These are phyloP conservation scores for Ilex asprella DNA, from an alignment of 257 asterid species.

Conservation along the genomic window DNA sequence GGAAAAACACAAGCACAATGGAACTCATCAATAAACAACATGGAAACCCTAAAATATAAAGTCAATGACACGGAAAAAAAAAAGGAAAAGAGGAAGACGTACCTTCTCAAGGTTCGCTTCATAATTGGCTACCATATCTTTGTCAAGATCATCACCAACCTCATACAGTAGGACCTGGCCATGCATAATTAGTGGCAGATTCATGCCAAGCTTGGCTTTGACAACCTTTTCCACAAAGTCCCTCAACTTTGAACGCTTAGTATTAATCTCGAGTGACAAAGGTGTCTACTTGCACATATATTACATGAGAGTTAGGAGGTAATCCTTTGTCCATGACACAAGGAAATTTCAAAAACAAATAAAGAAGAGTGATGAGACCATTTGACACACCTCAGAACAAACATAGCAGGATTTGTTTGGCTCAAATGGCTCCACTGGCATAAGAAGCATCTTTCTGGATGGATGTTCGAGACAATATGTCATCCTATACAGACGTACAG, in stretches of 20 bases:
- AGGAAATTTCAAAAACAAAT: not conserved
- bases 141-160: conserved; percentile 95
- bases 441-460: conserved; percentile 80
- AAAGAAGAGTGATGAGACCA: not conserved
- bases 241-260: conserved; percentile 70
- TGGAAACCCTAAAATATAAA: too few relatives aligned
- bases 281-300: conserved; percentile 61
- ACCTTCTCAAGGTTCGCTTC: conserved; percentile 95
- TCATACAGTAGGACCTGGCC: conserved; percentile 85
- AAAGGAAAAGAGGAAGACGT: conserved; percentile 5
- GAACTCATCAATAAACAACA: too few relatives aligned
- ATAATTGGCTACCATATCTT: conserved; percentile 78
- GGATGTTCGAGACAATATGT: conserved; percentile 97
- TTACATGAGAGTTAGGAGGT: conserved; percentile 15
- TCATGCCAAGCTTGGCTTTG: conserved; percentile 89
- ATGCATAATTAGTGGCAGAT: conserved; percentile 79
- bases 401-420: conserved; percentile 86
- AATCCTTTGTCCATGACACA: conserved; percentile 6
- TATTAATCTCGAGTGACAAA: conserved; percentile 79
- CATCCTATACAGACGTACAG: conserved; percentile 55
- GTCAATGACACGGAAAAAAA: not conserved
- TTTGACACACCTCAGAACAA: conserved; percentile 77
- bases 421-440: conserved; percentile 96
- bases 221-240: conserved; percentile 89
- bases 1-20: not conserved